Evolutionary conservation across 106 monocot genomes (phyloP).

Genomic region (Dendrobium catenatum): DNA sequence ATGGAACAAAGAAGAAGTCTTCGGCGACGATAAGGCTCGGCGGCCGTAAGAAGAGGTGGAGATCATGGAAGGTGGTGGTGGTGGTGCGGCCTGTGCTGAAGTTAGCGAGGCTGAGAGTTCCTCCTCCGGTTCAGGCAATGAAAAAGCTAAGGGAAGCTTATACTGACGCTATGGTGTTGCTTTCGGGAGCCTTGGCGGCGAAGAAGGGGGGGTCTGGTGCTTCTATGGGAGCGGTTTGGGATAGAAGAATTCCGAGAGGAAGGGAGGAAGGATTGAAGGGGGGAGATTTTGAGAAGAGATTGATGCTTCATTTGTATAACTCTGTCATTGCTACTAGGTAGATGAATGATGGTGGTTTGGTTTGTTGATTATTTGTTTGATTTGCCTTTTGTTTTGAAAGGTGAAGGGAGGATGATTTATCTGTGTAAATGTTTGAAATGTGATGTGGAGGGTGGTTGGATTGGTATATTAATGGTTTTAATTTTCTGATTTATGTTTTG

Average conservation of each 20-base stretch:
- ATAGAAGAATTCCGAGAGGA: neutral
- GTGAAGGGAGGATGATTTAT: too few relatives aligned
- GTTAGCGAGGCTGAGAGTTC: neutral
- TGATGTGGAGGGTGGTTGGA: too few relatives aligned
- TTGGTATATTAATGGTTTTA: too few relatives aligned
- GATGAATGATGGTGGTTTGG: neutral
- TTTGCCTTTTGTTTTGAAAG: too few relatives aligned
- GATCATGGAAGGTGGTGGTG: neutral
- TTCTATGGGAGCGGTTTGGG: neutral
- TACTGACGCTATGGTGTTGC: neutral
- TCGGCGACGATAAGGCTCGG: neutral
- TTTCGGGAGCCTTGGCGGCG: neutral
- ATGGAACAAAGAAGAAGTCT: neutral
- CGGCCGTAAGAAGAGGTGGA: constrained; percentile 1
- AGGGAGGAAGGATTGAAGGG: neutral
- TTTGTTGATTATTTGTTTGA: too few relatives aligned
- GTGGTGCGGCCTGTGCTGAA: neutral
- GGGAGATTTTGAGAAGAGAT: constrained; percentile 5
- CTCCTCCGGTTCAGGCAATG: neutral
- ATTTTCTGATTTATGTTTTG: too few relatives aligned
- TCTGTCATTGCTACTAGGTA: constrained; percentile 3
- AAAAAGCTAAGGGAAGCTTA: constrained; percentile 2
- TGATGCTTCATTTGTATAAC: constrained; percentile 8
- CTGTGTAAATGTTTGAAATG: too few relatives aligned
- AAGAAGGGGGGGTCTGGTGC: neutral